Evolutionary conservation across 2,329 filamentous ascomycete species (phyloP).

Genomic region (Arachnopeziza araneosa): DNA sequence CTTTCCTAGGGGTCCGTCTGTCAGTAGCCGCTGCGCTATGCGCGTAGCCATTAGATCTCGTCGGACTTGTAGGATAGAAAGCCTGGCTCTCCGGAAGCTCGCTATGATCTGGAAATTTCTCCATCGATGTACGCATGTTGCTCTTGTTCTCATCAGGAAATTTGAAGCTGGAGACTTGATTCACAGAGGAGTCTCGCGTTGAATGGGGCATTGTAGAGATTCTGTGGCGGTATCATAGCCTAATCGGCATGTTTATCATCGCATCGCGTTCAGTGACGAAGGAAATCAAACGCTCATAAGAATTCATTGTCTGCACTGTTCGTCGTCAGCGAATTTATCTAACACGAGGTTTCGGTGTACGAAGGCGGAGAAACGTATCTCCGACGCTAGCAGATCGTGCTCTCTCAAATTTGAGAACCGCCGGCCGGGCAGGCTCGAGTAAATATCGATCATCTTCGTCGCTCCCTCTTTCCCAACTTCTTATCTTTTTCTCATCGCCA

Average conservation of each 20-base stretch:
- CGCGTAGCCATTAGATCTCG: conserved; percentile 22
- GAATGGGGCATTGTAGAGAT: conserved; percentile 36
- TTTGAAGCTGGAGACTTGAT: conserved; percentile 28
- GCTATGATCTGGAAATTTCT: conserved; percentile 53
- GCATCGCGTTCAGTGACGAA: conserved; percentile 1
- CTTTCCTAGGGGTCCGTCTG: conserved; percentile 57
- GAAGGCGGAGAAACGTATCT: conserved; percentile 2
- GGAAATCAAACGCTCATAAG: neutral
- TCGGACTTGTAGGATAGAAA: conserved; percentile 17
- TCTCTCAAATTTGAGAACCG: neutral
- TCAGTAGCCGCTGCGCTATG: conserved; percentile 36
- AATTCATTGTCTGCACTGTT: neutral
- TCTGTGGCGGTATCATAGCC: conserved; percentile 1
- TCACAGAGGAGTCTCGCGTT: conserved; percentile 34
- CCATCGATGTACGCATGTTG: conserved; percentile 35
- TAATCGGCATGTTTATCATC: neutral
- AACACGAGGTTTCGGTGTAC: conserved; percentile 6
- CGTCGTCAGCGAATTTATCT: neutral
- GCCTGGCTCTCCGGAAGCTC: conserved; percentile 32
- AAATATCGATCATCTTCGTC: neutral
- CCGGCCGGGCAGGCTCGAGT: neutral
- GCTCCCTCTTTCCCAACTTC: neutral
- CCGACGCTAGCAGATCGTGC: conserved; percentile 20
- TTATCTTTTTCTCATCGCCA: conserved; percentile 3
- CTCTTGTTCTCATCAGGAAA: conserved; percentile 24